A percentile compares a stretch with the other conserved stretches of the same genome.
Conservation (phyloP, 2,329 filamentous ascomycete species). For the Sclerotinia minor region DNA sequence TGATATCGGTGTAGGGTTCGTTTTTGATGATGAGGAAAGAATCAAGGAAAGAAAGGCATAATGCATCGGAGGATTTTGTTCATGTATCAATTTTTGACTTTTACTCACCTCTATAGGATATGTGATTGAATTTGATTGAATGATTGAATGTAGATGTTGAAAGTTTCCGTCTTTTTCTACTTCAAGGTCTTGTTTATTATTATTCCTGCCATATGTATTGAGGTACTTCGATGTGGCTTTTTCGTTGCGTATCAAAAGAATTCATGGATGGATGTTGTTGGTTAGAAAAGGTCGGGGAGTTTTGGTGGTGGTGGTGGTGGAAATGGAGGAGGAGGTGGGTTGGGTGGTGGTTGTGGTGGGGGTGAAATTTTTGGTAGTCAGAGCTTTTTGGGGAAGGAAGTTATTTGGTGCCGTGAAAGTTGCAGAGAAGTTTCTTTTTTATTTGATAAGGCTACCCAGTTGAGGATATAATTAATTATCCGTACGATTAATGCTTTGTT, state of each 20-base stretch:
- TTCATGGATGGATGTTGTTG: not conserved
- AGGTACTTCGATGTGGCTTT: not conserved
- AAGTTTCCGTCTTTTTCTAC: not conserved
- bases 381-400: not conserved
- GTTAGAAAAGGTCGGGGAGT: not conserved
- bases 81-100: not conserved
- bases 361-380: not conserved
- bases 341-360: not conserved
- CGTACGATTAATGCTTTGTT: no score
- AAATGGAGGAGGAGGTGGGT: no score
- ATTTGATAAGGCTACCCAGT: no score
- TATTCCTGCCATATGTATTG: not conserved
- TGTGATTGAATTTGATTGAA: slow-evolving; percentile 15
- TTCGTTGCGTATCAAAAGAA: not conserved
- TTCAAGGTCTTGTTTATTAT: not conserved
- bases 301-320: not conserved
- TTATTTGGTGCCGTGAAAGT: not conserved
- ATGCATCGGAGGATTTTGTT: not conserved
- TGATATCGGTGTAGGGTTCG: not conserved
- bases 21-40: not conserved
- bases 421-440: no score
- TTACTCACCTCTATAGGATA: slow-evolving; percentile 4
- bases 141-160: no score
- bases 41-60: not conserved
- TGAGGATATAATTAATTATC: no score